Evolutionary conservation across 192 early-diverging fungal species (phyloP), one percentile per base, ranked within the genome.

Genomic region (Linnemannia elongata): DNA sequence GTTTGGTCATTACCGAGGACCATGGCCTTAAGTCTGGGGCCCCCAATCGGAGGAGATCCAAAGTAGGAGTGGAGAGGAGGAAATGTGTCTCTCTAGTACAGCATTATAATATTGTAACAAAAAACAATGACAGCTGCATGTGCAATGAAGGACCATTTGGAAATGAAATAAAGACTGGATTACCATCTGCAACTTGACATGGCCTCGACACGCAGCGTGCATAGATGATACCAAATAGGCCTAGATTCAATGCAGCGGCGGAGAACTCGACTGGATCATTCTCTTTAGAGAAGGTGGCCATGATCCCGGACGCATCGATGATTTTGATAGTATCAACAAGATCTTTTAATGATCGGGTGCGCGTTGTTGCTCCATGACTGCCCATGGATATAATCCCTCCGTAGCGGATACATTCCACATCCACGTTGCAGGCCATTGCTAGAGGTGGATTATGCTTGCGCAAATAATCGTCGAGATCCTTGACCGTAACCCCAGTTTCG

Each of bases 161-260:
- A 38, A 35, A 41, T 27, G 5, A 70, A 10, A 9, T 39, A 6
- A 76, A 68, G 20, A 24, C 54, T 57, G 22, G 7, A 57, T 47
- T 80, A 85, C 88, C 89, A 88, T 90, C 30, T 69, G 47, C 22
- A 90, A 63, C 44, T 87, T 69, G 66, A 88, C 78, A 88, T 74
- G 49, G 87, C 72, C 49, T 84, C 75, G 18, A 84, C 82, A 1
- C 57, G 45, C 10, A 84, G 69, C 24, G 82, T 77, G 30, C 80
- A 69, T 81, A 81, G 12, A 85, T 88, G 30, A 77, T 70, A 9
- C 87, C 87, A 7, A 88, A 71, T 18, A 88, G 70, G 44, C 87
- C 87, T 39, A 82, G 77, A 41, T 79, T 88, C 47, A 83, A 70
- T 1, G 72, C 45, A 12, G 81, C 72, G 36, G 76, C 85, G 12